Evolutionary conservation across 495 filamentous ascomycete species (phyloP), one percentile per base, ranked within the genome.

Genomic region (Thermochaetoides thermophila): DNA sequence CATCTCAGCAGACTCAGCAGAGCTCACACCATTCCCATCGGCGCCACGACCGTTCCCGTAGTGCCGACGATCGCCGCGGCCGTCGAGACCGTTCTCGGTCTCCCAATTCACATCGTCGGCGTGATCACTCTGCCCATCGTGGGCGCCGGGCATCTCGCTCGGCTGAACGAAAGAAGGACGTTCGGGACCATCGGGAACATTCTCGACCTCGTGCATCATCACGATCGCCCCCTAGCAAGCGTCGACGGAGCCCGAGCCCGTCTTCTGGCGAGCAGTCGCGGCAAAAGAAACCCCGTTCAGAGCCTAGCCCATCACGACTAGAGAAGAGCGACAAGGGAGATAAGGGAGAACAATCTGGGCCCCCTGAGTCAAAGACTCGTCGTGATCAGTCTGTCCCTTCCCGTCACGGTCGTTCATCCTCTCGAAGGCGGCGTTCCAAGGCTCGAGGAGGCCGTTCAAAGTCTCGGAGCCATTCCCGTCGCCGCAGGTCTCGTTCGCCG

Each of bases 161-260:
- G 7, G 35, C 38, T 4, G 40, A 47, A 24, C 55, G 50, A n/a
- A n/a, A n/a, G n/a, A n/a, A n/a, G n/a, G n/a, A n/a, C 40, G 46
- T 47, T 25, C 28, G 20, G 19, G 32, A 31, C 11, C 33, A 39
- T 23, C 37, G 29, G 8, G 40, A 20, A 18, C 29, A 44, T 6
- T 22, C 45, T 41, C 35, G 37, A 9, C 54, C 53, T 14, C 34
- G 38, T 38, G 45, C 39, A 31, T 49, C 45, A 4, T 11, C 6
- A 11, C 49, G 52, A 17, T 53, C 54, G 11, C 53, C 59, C 19
- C 48, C 55, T 32, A 39, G 37, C 31, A 61, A 61, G 47, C 57
- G 61, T 19, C 55, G 45, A 15, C 58, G 57, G 17, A 60, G 48
- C 42, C 51, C 46, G 12, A 57, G 49, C 31, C 47, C 51, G 12